Conservation (phyloP, 768 basidiomycete genomes). For the Botryobasidium botryosum region DNA sequence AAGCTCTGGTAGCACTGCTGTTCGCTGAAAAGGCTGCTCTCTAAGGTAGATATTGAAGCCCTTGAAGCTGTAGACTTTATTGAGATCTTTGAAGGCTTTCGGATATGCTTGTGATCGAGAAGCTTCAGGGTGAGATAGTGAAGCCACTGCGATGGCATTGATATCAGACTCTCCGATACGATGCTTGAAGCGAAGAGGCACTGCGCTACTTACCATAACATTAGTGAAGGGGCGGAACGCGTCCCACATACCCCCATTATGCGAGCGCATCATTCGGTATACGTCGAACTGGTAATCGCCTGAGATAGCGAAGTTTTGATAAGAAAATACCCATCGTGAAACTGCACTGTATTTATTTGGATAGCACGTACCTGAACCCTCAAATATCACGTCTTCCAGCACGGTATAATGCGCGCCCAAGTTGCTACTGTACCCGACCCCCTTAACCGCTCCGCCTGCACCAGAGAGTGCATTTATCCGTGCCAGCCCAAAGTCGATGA, state of each 20-base stretch:
- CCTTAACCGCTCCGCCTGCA: too few species aligned
- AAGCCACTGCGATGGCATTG: slow-evolving; percentile 20
- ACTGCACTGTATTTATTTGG: not conserved
- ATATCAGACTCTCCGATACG: not conserved
- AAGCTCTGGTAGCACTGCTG: too few species aligned
- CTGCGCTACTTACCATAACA: slow-evolving; percentile 51
- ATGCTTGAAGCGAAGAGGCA: not conserved
- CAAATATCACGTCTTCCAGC: slow-evolving; percentile 79
- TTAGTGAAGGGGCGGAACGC: slow-evolving; percentile 70
- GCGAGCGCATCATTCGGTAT: slow-evolving; percentile 69
- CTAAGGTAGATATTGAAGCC: too few species aligned
- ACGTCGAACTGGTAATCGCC: slow-evolving; percentile 91
- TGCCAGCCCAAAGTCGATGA: slow-evolving; percentile 91
- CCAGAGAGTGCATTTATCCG: slow-evolving; percentile 54
- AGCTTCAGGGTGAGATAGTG: slow-evolving; percentile 23
- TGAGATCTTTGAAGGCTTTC: too few species aligned
- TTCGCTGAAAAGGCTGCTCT: too few species aligned
- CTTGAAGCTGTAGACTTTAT: too few species aligned
- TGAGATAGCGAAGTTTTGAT: slow-evolving; percentile 15
- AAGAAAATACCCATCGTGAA: not conserved
- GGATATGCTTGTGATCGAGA: too few species aligned
- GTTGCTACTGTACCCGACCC: slow-evolving; percentile 29
- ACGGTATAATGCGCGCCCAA: slow-evolving; percentile 49
- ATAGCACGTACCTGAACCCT: slow-evolving; percentile 54
- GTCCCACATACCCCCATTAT: slow-evolving; percentile 51